Base-by-base conservation (phyloP, 441 rosid species). In the Sinapis alba region DNA sequence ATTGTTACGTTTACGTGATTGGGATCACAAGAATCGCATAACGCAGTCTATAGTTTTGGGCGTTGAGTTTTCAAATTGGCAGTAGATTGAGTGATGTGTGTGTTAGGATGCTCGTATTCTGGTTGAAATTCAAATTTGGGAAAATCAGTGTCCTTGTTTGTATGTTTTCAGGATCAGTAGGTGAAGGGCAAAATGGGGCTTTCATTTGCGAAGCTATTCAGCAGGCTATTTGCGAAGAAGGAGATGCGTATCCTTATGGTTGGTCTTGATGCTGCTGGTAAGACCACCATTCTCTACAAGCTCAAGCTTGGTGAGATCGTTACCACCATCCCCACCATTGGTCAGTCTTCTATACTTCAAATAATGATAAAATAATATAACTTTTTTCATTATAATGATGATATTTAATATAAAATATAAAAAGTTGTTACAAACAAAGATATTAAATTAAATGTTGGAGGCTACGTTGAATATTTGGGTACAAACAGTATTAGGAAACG, bases 231-330 rank as follows among this genome's bases (percentile, higher is more conserved):
- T 13, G 79, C 82, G 15, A 79, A 74, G 76, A 79, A 79, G 61
- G 82, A 79, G 72, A 79, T 79, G 82, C 51, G 82, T 6, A 79
- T 79, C 47, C 82, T 79, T 36, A 79, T 79, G 82, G 82, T 79
- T 18, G 82, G 82, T 79, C 82, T 79, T 27, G 82, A 79, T 18
- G 82, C 79, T 74, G 82, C 82, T 18, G 73, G 78, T 74, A 62
- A 79, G 69, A 79, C 82, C 0, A 79, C 82, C 76, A 79, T 79
- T 47, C n/a, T 79, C 32, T 79, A 79, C 65, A 79, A 79, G 62
- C 82, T 79, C 61, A 79, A 79, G 76, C 82, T 74, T 45, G 82
- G 79, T 18, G 82, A 79, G 76, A 74, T 79, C 5, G 82, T 79
- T 0, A 79, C 82, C 74, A 79, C 82, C 53, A 79, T 79, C 34